Conservation (phyloP, 2,329 filamentous ascomycete genomes). For the Hypoxylon sp. region DNA sequence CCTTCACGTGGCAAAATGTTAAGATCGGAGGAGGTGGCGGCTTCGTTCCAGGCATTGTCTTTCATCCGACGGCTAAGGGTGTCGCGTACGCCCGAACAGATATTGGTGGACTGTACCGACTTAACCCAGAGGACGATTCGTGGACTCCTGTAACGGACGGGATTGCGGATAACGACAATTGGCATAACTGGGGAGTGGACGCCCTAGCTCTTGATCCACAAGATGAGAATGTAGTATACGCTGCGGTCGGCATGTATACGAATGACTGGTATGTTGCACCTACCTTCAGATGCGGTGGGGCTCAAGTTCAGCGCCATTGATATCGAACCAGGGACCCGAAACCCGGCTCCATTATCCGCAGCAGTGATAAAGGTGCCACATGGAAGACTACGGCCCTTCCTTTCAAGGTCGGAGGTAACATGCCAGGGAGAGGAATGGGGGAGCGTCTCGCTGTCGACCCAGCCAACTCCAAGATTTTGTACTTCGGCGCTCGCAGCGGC, state of each 20-base stretch:
- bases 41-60: conserved; percentile 68
- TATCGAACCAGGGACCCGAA: conserved; percentile 61
- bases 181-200: conserved; percentile 69
- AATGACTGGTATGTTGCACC: conserved; percentile 61
- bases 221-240: conserved; percentile 64
- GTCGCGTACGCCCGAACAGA: conserved; percentile 69
- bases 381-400: conserved; percentile 63
- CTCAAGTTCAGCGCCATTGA: conserved; percentile 1
- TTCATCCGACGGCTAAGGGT: conserved; percentile 64
- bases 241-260: conserved; percentile 70
- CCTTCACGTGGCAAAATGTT: conserved; percentile 62
- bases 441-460: conserved; percentile 71
- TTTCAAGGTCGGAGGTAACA: conserved; percentile 73
- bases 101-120: conserved; percentile 67
- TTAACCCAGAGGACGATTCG: conserved; percentile 66
- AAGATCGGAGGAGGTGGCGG: conserved; percentile 68
- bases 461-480: conserved; percentile 67
- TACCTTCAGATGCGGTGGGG: not conserved
- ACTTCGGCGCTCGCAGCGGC: conserved; percentile 69
- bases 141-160: conserved; percentile 67
- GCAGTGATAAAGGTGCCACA: conserved; percentile 65
- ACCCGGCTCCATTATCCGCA: conserved; percentile 66
- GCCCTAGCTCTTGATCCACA: conserved; percentile 68
- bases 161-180: conserved; percentile 58
- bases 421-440: conserved; percentile 70